Evolutionary conservation across 2,329 filamentous ascomycete species (phyloP).

Genomic region (Fusarium algeriense): DNA sequence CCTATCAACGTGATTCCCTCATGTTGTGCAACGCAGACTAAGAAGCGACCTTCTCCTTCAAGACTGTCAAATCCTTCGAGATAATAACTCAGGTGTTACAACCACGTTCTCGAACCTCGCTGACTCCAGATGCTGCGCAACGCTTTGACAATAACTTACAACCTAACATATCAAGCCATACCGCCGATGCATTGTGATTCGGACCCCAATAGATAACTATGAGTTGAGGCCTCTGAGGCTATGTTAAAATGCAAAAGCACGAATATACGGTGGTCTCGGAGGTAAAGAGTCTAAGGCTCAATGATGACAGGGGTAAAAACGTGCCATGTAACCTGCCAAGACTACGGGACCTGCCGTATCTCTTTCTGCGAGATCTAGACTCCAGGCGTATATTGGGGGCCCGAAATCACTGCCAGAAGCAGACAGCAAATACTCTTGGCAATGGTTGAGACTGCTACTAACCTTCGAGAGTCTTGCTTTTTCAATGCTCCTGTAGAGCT

Average conservation of each 20-base stretch:
- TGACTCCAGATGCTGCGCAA: neutral
- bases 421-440: neutral
- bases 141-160: neutral
- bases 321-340: neutral
- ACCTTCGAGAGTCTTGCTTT: neutral
- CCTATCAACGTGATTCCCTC: neutral
- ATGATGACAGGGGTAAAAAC: neutral
- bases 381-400: rapidly evolving
- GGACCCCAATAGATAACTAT: neutral
- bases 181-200: neutral
- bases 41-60: neutral
- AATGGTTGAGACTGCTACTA: neutral
- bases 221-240: neutral
- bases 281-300: neutral
- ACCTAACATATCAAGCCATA: neutral
- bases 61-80: neutral
- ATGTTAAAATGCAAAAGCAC: neutral
- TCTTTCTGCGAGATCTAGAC: neutral
- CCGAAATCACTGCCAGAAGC: rapidly evolving
- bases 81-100: neutral
- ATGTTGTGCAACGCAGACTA: neutral
- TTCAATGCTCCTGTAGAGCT: too few species aligned
- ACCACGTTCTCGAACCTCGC: neutral
- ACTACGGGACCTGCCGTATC: too few species aligned
- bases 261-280: neutral